Percentiles rank a stretch among this genome's conserved stretches.
These are phyloP conservation scores for Gloeostereum incarnatum DNA, from an alignment of 768 basidiomycete species.

Conservation along the genomic window DNA sequence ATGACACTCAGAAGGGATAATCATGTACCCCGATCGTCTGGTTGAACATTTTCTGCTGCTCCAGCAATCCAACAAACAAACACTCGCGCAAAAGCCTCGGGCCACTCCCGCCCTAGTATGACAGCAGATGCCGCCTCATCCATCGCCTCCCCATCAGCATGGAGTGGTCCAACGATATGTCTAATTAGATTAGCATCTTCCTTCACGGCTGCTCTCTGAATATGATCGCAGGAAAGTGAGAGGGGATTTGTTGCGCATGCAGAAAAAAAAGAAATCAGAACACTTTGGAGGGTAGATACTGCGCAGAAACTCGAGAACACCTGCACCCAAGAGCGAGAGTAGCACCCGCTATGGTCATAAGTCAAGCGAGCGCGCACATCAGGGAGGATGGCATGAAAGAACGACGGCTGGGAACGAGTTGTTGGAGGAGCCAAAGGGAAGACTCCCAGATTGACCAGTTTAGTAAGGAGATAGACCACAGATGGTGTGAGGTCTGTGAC, in stretches of 20 bases:
- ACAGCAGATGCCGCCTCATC: slow-evolving; percentile 42
- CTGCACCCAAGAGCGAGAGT: slow-evolving; percentile 40
- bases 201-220: slow-evolving; percentile 33
- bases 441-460: slow-evolving; percentile 58
- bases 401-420: slow-evolving; percentile 58
- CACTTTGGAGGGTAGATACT: slow-evolving; percentile 39
- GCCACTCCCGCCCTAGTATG: slow-evolving; percentile 51
- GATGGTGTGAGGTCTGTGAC: slow-evolving; percentile 27
- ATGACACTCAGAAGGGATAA: not conserved
- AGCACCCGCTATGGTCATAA: slow-evolving; percentile 18
- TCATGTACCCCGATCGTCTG: slow-evolving; percentile 21
- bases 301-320: slow-evolving; percentile 40
- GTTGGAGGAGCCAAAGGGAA: slow-evolving; percentile 45
- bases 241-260: slow-evolving; percentile 31
- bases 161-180: slow-evolving; percentile 42
- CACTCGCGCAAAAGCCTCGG: slow-evolving; percentile 45
- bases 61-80: slow-evolving; percentile 66
- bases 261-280: slow-evolving; percentile 55
- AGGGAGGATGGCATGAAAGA: slow-evolving; percentile 47
- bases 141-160: slow-evolving; percentile 32
- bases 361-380: slow-evolving; percentile 33
- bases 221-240: slow-evolving; percentile 19
- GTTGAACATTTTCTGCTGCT: slow-evolving; percentile 19
- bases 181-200: slow-evolving; percentile 46
- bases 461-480: slow-evolving; percentile 47